A percentile compares a stretch with the other conserved stretches of the same genome.
Evolutionary conservation across 768 basidiomycete species (phyloP).

Genomic region (Termitomyces sp.): DNA sequence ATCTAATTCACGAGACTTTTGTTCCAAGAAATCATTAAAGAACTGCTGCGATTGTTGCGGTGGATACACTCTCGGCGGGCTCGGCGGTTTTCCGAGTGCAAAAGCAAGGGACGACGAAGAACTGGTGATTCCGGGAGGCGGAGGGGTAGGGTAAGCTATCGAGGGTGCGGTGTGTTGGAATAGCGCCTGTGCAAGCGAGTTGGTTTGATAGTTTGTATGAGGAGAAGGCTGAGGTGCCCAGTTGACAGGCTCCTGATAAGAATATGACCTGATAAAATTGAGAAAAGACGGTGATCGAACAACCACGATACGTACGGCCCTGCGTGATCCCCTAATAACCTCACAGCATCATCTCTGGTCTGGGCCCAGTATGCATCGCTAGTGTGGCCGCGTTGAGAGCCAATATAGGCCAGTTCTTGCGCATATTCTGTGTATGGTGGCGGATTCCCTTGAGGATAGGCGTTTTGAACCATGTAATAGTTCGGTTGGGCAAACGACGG

Average conservation of each 20-base stretch:
- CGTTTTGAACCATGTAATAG: slow-evolving; percentile 34
- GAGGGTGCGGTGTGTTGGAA: slow-evolving; percentile 59
- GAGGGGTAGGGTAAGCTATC: slow-evolving; percentile 67
- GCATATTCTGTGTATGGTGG: slow-evolving; percentile 68
- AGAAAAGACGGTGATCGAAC: slow-evolving; percentile 10
- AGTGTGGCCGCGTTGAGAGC: slow-evolving; percentile 36
- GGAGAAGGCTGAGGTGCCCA: slow-evolving; percentile 36
- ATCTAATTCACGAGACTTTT: slow-evolving; percentile 42
- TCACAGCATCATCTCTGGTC: slow-evolving; percentile 54
- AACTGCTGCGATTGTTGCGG: slow-evolving; percentile 59
- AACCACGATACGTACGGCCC: slow-evolving; percentile 35
- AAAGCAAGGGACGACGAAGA: slow-evolving; percentile 72
- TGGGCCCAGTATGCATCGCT: slow-evolving; percentile 61
- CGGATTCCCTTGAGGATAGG: slow-evolving; percentile 34
- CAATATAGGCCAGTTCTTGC: slow-evolving; percentile 51
- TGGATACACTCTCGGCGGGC: slow-evolving; percentile 29
- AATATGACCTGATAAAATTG: slow-evolving; percentile 28
- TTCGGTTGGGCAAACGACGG: slow-evolving; percentile 61
- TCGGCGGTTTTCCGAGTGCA: slow-evolving; percentile 49
- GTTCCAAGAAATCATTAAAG: slow-evolving; percentile 62
- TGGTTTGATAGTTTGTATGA: slow-evolving; percentile 49
- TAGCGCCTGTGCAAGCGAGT: slow-evolving; percentile 57
- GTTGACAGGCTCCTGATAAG: slow-evolving; percentile 34
- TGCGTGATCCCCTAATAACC: slow-evolving; percentile 51
- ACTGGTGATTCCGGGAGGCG: slow-evolving; percentile 57